Percentiles rank a stretch among this genome's conserved stretches.
These are phyloP conservation scores for Oenanthe javanica DNA, from an alignment of 140 eudicot genomes.

Conservation along the genomic window DNA sequence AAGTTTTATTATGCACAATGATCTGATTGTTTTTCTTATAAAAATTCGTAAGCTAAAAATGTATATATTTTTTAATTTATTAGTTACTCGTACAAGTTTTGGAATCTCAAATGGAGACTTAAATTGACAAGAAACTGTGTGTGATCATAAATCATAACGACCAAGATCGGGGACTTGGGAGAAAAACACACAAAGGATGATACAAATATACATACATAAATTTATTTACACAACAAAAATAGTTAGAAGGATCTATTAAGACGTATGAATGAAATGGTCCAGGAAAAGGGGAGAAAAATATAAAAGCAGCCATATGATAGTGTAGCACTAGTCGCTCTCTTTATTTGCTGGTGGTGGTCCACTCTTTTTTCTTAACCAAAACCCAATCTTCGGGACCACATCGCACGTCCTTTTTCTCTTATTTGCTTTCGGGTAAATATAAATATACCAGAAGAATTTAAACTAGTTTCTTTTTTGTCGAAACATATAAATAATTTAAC, in stretches of 20 bases:
- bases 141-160: background rate
- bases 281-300: background rate
- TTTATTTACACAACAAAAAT: background rate
- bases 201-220: no score
- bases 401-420: background rate
- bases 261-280: constrained; percentile 5
- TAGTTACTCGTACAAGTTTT: no score
- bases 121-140: background rate
- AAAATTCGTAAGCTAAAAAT: no score
- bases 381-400: background rate
- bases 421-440: background rate
- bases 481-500: background rate
- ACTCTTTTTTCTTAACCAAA: background rate
- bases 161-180: background rate
- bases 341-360: background rate
- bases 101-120: no score
- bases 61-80: no score
- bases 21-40: no score
- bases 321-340: constrained; percentile 5
- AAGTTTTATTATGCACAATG: no score
- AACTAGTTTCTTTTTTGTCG: background rate
- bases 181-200: background rate
- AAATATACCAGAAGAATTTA: background rate
- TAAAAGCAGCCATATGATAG: background rate
- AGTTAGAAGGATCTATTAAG: background rate